Evolutionary conservation across 768 basidiomycete genomes (phyloP).

Genomic region (Kwoniella heveanensis): DNA sequence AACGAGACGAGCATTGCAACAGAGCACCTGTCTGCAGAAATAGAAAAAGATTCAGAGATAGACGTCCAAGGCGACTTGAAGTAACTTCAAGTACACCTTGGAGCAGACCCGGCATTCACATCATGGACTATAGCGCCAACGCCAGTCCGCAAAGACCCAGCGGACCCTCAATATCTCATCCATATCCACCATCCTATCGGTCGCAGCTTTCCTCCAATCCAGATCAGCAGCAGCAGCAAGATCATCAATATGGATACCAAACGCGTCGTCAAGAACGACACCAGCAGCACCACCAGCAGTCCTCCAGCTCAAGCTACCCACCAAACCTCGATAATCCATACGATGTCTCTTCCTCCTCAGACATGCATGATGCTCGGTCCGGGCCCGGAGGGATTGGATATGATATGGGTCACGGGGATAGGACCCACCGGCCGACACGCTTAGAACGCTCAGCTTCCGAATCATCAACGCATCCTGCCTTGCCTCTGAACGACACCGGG

Average conservation of each 20-base stretch:
- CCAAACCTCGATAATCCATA: constrained; percentile 8
- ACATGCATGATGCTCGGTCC: neutral
- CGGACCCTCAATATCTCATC: constrained; percentile 21
- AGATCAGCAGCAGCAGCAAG: neutral
- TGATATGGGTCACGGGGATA: neutral
- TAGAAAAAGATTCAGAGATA: no score
- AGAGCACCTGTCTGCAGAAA: no score
- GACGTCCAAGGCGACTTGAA: no score
- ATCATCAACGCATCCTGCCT: constrained; percentile 16
- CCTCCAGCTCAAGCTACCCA: neutral
- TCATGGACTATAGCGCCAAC: neutral
- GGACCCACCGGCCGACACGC: constrained; percentile 3
- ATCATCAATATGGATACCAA: constrained; percentile 6
- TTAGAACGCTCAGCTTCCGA: constrained; percentile 18
- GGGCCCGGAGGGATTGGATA: no score
- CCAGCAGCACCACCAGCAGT: constrained; percentile 4
- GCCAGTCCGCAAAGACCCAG: neutral
- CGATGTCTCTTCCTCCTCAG: neutral
- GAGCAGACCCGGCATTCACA: no score
- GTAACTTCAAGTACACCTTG: no score
- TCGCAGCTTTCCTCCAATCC: constrained; percentile 1
- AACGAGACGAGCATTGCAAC: no score
- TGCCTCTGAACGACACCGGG: neutral
- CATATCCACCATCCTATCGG: constrained; percentile 31
- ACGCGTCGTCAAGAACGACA: constrained; percentile 10